Conservation (phyloP, 805 yeast species). For the Crinitomyces ghanaensis region DNA sequence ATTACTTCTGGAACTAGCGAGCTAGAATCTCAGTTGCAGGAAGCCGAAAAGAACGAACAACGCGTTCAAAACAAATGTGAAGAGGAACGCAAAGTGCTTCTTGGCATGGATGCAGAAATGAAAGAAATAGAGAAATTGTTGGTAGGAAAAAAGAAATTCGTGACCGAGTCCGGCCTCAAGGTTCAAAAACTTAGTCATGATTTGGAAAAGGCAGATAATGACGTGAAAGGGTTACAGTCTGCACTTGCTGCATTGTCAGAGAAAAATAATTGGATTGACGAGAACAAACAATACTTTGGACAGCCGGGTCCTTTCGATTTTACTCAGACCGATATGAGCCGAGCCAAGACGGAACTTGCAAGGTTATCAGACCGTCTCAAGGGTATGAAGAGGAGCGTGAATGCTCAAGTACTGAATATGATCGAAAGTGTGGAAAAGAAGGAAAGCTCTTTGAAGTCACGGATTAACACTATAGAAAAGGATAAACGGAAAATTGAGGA, state of each 20-base stretch:
- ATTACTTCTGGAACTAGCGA: slow-evolving; percentile 26
- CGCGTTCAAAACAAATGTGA: slow-evolving; percentile 26
- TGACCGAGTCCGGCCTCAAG: slow-evolving; percentile 19
- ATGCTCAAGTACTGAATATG: slow-evolving; percentile 78
- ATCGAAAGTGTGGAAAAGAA: slow-evolving; percentile 86
- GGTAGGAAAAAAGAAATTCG: slow-evolving; percentile 16
- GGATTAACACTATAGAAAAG: slow-evolving; percentile 78
- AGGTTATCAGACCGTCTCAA: slow-evolving; percentile 48
- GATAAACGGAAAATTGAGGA: slow-evolving; percentile 85
- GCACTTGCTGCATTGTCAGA: slow-evolving; percentile 37
- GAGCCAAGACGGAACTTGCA: slow-evolving; percentile 45
- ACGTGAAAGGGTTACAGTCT: slow-evolving; percentile 8
- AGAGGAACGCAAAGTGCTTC: slow-evolving; percentile 44
- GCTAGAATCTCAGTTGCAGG: slow-evolving; percentile 22
- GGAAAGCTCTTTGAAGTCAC: slow-evolving; percentile 59
- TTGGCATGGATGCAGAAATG: slow-evolving; percentile 70
- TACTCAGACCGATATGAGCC: slow-evolving; percentile 37
- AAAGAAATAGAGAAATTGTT: slow-evolving; percentile 32
- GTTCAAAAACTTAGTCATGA: slow-evolving; percentile 22
- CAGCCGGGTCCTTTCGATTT: slow-evolving; percentile 23
- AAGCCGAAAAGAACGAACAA: slow-evolving; percentile 21
- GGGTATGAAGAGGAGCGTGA: slow-evolving; percentile 70
- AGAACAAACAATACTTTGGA: slow-evolving; percentile 37
- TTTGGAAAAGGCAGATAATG: slow-evolving; percentile 18
- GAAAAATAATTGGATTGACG: slow-evolving; percentile 64